These are phyloP conservation scores for Lenzites betulinus DNA, from an alignment of 768 basidiomycete genomes.

Conservation along the genomic window DNA sequence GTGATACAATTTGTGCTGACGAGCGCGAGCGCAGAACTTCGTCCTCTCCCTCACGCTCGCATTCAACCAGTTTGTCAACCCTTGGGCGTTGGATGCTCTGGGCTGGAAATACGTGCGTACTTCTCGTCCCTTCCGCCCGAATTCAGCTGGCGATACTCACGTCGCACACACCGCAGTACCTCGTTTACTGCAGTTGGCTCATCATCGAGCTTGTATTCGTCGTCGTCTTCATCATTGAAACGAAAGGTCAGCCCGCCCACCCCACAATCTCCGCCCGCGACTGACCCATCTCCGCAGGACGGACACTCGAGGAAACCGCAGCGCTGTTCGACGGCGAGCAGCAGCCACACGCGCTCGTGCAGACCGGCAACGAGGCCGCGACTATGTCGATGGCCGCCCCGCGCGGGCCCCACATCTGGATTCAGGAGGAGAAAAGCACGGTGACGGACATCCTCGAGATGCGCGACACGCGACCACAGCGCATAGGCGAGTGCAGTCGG, in stretches of 20 bases:
- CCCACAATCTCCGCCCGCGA: background rate
- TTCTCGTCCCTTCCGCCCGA: background rate
- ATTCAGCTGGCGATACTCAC: constrained; percentile 16
- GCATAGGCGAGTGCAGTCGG: constrained; percentile 12
- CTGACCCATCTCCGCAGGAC: constrained; percentile 36
- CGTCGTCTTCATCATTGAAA: constrained; percentile 57
- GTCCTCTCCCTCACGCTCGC: constrained; percentile 65
- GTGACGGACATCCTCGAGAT: constrained; percentile 15
- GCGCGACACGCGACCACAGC: constrained; percentile 5
- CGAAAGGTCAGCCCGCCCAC: constrained; percentile 45
- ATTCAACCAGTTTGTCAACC: constrained; percentile 82
- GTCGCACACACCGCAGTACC: constrained; percentile 37
- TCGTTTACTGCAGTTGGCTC: constrained; percentile 68
- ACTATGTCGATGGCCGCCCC: constrained; percentile 29
- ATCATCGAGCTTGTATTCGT: constrained; percentile 62
- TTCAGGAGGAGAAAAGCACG: constrained; percentile 19
- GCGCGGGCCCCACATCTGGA: constrained; percentile 15
- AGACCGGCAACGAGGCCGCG: constrained; percentile 52
- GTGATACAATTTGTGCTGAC: background rate
- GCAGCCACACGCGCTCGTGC: constrained; percentile 41
- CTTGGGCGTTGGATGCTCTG: constrained; percentile 60
- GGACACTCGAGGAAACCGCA: constrained; percentile 74
- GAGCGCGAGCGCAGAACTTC: constrained; percentile 47
- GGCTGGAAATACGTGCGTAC: constrained; percentile 46
- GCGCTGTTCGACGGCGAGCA: constrained; percentile 69